A percentile compares a stretch with the other conserved stretches of the same genome.
Conservation (phyloP, 805 yeast species). For the Sugiyamaella marilandica region DNA sequence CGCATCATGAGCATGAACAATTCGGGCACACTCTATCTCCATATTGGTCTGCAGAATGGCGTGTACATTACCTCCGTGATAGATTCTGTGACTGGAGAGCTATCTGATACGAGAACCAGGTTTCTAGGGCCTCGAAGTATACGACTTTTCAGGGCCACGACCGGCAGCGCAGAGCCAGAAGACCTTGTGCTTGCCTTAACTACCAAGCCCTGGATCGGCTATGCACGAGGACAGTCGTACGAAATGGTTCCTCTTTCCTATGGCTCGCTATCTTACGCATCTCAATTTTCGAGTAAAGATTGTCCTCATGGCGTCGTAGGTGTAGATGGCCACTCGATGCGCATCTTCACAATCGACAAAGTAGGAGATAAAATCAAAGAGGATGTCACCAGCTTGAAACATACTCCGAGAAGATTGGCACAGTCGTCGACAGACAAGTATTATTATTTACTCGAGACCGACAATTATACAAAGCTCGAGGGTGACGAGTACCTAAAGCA, state of each 20-base stretch:
- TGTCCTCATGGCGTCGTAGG: slow-evolving; percentile 61
- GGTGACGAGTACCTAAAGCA: background rate
- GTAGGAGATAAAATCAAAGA: slow-evolving; percentile 19
- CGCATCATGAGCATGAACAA: slow-evolving; percentile 33
- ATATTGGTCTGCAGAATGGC: slow-evolving; percentile 82
- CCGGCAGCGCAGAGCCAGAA: slow-evolving; percentile 18
- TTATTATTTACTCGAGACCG: slow-evolving; percentile 45
- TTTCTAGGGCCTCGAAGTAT: slow-evolving; percentile 72
- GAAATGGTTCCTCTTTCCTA: slow-evolving; percentile 46
- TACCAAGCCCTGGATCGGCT: slow-evolving; percentile 53
- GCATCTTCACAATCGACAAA: slow-evolving; percentile 41
- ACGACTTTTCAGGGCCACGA: slow-evolving; percentile 38
- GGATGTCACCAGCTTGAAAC: slow-evolving; percentile 3
- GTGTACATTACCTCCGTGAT: slow-evolving; percentile 62
- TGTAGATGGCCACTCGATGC: slow-evolving; percentile 45
- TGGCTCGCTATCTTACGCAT: slow-evolving; percentile 39
- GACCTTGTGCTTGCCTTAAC: slow-evolving; percentile 47
- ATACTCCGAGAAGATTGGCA: slow-evolving; percentile 21
- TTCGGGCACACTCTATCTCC: slow-evolving; percentile 40
- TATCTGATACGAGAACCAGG: slow-evolving; percentile 59
- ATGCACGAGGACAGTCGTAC: slow-evolving; percentile 33
- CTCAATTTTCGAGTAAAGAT: slow-evolving; percentile 60
- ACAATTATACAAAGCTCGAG: slow-evolving; percentile 25
- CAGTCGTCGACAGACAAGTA: slow-evolving; percentile 15
- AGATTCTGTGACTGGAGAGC: slow-evolving; percentile 55